These are phyloP conservation scores for Cercospora sp. DNA, from an alignment of 2,329 filamentous ascomycete genomes.

Conservation along the genomic window DNA sequence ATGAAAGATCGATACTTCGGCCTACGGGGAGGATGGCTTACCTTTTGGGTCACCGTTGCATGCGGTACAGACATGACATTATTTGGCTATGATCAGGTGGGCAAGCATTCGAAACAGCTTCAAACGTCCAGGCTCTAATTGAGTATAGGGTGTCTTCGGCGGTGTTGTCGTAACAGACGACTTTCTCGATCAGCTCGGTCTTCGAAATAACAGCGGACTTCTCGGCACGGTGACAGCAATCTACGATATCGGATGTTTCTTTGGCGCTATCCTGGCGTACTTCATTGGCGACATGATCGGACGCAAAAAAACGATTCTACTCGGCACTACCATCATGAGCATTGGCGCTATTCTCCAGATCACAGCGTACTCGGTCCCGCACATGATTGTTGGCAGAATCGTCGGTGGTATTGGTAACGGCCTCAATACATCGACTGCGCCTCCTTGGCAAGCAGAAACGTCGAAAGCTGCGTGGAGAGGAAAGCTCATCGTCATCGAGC, in stretches of 20 bases:
- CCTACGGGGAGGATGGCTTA: constrained; percentile 56
- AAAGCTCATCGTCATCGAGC: constrained; percentile 40
- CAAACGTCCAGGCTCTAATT: not conserved
- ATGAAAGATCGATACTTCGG: constrained; percentile 51
- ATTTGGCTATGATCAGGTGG: constrained; percentile 35
- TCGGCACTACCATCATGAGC: constrained; percentile 53
- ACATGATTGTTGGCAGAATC: constrained; percentile 53
- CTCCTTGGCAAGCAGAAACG: constrained; percentile 55
- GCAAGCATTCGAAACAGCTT: constrained; percentile 2
- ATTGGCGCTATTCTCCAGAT: constrained; percentile 52
- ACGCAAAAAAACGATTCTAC: constrained; percentile 50
- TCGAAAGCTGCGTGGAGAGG: constrained; percentile 45
- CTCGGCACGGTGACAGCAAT: constrained; percentile 53
- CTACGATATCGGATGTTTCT: constrained; percentile 61
- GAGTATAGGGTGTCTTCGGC: constrained; percentile 51
- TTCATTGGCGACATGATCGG: constrained; percentile 51
- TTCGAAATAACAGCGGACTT: constrained; percentile 36
- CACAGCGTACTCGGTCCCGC: constrained; percentile 45
- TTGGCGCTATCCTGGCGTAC: constrained; percentile 55
- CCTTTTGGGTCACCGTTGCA: constrained; percentile 46
- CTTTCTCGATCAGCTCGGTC: constrained; percentile 23
- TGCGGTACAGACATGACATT: constrained; percentile 47
- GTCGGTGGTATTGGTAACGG: constrained; percentile 53
- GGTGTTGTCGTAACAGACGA: constrained; percentile 37
- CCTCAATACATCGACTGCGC: constrained; percentile 50